Evolutionary conservation across 305 asterid species (phyloP).

Genomic region (Withania somnifera): DNA sequence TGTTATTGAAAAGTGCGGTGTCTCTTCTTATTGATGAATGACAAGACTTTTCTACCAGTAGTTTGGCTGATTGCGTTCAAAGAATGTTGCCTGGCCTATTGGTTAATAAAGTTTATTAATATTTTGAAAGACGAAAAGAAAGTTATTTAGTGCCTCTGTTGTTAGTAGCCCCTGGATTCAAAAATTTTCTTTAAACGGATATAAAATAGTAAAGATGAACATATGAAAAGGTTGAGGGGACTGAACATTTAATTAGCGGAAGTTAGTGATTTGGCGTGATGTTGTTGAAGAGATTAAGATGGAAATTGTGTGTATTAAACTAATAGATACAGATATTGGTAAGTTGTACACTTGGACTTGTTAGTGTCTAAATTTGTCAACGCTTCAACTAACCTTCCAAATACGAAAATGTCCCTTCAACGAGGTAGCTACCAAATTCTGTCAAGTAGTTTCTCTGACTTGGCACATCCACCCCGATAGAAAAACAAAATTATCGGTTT

Average conservation of each 20-base stretch:
- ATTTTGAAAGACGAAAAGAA: neutral
- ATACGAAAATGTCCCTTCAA: neutral
- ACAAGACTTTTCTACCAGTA: neutral
- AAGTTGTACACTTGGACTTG: neutral
- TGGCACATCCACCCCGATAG: neutral
- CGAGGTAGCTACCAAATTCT: neutral
- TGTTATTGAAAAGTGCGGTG: neutral
- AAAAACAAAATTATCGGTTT: neutral
- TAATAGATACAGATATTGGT: neutral
- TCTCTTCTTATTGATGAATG: neutral
- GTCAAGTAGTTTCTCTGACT: neutral
- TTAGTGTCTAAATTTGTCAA: slow-evolving; percentile 3
- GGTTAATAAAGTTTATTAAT: neutral
- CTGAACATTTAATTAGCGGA: too few species aligned
- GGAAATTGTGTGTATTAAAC: neutral
- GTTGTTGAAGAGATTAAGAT: neutral
- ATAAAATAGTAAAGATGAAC: neutral
- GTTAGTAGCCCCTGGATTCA: too few species aligned
- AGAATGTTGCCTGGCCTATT: neutral
- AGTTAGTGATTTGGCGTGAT: neutral
- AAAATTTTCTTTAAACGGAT: neutral
- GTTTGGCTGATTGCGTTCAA: neutral
- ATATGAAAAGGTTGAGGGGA: neutral
- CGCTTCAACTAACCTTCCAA: slow-evolving; percentile 2
- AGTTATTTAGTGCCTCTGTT: neutral